phyloP scores from a whole-genome alignment of 164 flowering plant genomes.

The Umbilicus rupestris region DNA sequence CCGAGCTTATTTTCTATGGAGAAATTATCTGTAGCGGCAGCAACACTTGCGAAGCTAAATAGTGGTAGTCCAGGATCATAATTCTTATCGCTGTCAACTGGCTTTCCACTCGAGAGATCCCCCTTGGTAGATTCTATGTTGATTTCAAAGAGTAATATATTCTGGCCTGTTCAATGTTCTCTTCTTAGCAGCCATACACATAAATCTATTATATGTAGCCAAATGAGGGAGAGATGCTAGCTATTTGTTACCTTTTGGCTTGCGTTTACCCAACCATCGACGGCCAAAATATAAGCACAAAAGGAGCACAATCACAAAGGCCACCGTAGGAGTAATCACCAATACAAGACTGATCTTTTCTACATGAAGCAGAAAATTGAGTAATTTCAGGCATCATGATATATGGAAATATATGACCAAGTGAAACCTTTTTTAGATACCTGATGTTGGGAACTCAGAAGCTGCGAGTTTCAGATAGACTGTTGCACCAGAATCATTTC shows the following conservation, averaged over 20 bases:
- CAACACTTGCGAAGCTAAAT: conserved; percentile 11
- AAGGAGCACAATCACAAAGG: background rate
- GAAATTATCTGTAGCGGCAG: conserved; percentile 12
- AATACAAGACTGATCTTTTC: background rate
- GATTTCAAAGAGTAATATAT: conserved; percentile 6
- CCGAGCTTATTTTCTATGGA: conserved; percentile 10
- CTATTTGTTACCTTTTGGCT: background rate
- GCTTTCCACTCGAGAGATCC: conserved; percentile 2
- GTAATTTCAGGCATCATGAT: background rate
- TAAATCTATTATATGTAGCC: background rate
- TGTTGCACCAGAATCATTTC: conserved; percentile 3
- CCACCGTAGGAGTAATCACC: background rate
- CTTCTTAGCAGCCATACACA: background rate
- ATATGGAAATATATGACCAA: background rate
- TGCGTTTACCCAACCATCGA: background rate
- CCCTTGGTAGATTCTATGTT: background rate
- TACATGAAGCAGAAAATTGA: background rate
- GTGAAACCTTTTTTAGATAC: background rate
- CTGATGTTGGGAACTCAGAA: conserved; percentile 1
- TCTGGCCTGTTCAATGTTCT: conserved; percentile 2
- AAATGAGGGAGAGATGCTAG: background rate
- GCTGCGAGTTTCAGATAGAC: conserved; percentile 2
- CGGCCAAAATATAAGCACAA: background rate
- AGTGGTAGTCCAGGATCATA: conserved; percentile 11
- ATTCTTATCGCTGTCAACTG: background rate